Conservation (phyloP, 2,329 filamentous ascomycete species). For the Fusarium ambrosium region DNA sequence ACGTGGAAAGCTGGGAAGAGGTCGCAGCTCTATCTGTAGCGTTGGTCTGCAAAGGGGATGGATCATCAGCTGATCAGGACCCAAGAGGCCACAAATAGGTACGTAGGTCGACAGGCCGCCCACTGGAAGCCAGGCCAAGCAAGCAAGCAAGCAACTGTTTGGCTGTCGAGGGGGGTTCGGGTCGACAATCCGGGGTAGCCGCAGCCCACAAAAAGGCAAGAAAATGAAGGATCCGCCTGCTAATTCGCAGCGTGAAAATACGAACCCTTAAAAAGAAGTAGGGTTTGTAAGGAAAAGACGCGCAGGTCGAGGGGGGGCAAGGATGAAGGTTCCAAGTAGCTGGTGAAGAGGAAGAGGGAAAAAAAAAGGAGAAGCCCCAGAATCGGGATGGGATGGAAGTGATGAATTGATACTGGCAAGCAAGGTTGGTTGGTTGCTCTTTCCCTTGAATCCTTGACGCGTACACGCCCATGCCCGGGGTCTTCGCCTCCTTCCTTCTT, state of each 20-base stretch:
- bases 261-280: not conserved
- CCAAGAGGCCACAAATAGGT: slow-evolving; percentile 40
- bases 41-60: slow-evolving; percentile 45
- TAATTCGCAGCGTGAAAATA: slow-evolving; percentile 14
- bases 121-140: slow-evolving; percentile 2
- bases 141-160: slow-evolving; percentile 33
- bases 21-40: slow-evolving; percentile 43
- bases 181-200: slow-evolving; percentile 47
- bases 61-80: slow-evolving; percentile 49
- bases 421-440: not conserved
- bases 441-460: slow-evolving; percentile 11
- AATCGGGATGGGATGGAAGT: not conserved
- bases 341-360: not conserved
- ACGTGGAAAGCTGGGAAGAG: slow-evolving; percentile 39
- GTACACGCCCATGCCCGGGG: slow-evolving; percentile 15
- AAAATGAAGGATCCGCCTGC: slow-evolving; percentile 40
- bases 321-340: not conserved
- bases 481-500: slow-evolving; percentile 34
- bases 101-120: slow-evolving; percentile 7
- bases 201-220: slow-evolving; percentile 37
- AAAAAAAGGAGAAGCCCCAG: not conserved
- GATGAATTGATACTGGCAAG: slow-evolving; percentile 1
- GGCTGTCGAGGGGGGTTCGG: slow-evolving; percentile 32
- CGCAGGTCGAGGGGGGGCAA: not conserved
- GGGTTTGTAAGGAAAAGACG: not conserved